Evolutionary conservation across 352 stramenopile species (phyloP).

Genomic region (Pythium aquatile): DNA sequence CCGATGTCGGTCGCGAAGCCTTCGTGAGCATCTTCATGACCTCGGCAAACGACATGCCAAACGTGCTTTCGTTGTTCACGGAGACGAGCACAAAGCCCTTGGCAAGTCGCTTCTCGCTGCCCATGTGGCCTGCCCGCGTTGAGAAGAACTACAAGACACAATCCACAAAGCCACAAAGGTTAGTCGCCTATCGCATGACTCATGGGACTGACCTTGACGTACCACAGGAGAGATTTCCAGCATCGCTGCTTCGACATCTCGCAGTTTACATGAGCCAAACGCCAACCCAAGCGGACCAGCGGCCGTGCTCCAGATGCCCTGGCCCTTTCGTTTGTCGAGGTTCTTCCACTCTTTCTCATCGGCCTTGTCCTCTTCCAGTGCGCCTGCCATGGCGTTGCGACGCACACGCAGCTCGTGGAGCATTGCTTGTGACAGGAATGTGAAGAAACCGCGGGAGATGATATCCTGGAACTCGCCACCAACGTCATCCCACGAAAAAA

Average conservation of each 20-base stretch:
- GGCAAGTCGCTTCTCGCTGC: conserved; percentile 55
- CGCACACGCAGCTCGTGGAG: conserved; percentile 41
- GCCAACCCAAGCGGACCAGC: conserved; percentile 52
- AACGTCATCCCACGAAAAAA: conserved; percentile 75
- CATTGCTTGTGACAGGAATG: conserved; percentile 44
- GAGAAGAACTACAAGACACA: conserved; percentile 49
- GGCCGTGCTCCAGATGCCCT: conserved; percentile 68
- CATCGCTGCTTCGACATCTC: conserved; percentile 63
- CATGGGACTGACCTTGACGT: not conserved
- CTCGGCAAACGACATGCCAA: conserved; percentile 47
- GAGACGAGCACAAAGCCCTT: conserved; percentile 76
- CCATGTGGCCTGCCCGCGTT: conserved; percentile 31
- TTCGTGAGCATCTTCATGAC: conserved; percentile 55
- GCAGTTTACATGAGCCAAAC: conserved; percentile 59
- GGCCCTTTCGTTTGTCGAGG: conserved; percentile 42
- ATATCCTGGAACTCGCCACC: conserved; percentile 56
- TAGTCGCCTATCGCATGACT: conserved; percentile 8
- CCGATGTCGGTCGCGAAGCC: conserved; percentile 58
- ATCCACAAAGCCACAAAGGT: not conserved
- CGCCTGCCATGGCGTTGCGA: conserved; percentile 23
- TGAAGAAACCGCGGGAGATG: conserved; percentile 67
- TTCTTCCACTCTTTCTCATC: conserved; percentile 32
- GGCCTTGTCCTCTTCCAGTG: conserved; percentile 20
- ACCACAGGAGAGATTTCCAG: conserved; percentile 55
- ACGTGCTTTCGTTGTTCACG: conserved; percentile 81